phyloP scores from a whole-genome alignment of 768 basidiomycete species.

The Lyophyllum semitale region DNA sequence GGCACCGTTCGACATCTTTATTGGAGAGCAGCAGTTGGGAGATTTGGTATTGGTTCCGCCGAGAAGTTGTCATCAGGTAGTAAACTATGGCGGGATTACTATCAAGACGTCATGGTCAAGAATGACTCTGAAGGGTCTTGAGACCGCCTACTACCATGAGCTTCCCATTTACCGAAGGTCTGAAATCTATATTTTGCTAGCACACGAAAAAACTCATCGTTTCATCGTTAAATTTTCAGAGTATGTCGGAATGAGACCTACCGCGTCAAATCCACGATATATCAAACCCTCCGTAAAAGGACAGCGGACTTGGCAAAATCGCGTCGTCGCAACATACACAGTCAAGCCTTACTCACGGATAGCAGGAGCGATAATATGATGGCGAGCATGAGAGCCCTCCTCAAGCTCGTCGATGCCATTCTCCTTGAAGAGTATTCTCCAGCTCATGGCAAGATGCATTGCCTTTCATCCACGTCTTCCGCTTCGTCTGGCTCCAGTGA shows the following conservation, averaged over 20 bases:
- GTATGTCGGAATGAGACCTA: conserved; percentile 83
- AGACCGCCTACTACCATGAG: conserved; percentile 66
- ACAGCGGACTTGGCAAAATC: conserved; percentile 24
- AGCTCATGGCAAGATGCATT: conserved; percentile 25
- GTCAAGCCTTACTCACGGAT: not conserved
- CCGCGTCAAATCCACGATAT: conserved; percentile 67
- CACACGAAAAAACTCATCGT: not conserved
- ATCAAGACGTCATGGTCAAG: conserved; percentile 87
- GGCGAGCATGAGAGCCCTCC: conserved; percentile 34
- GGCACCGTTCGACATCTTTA: conserved; percentile 70
- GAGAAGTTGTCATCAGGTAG: conserved; percentile 80
- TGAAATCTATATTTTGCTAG: conserved; percentile 7
- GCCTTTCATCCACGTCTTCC: conserved; percentile 5
- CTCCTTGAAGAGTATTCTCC: conserved; percentile 47
- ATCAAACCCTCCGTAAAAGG: conserved; percentile 48
- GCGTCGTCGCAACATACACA: not conserved
- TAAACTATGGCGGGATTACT: conserved; percentile 79
- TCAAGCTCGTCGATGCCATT: conserved; percentile 52
- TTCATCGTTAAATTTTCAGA: conserved; percentile 34
- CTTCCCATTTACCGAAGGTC: conserved; percentile 81
- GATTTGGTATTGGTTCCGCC: conserved; percentile 84
- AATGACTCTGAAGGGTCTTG: conserved; percentile 69
- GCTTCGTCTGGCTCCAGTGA: not conserved
- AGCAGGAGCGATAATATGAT: conserved; percentile 5
- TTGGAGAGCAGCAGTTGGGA: conserved; percentile 73